Evolutionary conservation across 1,284 basidiomycete genomes (phyloP).

Genomic region (Fistulinella cinereoalba): DNA sequence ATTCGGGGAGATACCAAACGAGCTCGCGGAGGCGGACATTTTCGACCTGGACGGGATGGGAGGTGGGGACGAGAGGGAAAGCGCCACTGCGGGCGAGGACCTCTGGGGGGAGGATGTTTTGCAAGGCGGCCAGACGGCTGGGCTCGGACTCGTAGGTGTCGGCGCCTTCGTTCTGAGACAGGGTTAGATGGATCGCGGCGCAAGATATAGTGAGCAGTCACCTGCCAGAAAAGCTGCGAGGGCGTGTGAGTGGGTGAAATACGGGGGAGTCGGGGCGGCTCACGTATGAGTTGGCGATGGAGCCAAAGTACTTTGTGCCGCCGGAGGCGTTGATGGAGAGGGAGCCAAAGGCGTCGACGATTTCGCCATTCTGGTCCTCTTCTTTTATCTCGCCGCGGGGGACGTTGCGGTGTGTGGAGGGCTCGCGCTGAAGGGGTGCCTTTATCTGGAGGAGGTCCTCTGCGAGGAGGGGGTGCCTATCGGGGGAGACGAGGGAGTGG

Average conservation of each 20-base stretch:
- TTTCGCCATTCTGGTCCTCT: slow-evolving; percentile 63
- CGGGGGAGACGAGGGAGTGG: slow-evolving; percentile 57
- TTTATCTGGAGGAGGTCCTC: slow-evolving; percentile 72
- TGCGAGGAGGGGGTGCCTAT: slow-evolving; percentile 61
- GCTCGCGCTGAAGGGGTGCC: slow-evolving; percentile 67
- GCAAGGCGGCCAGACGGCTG: slow-evolving; percentile 47
- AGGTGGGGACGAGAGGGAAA: slow-evolving; percentile 58
- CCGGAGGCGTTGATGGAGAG: slow-evolving; percentile 67
- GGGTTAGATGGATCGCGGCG: slow-evolving; percentile 9
- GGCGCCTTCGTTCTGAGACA: slow-evolving; percentile 51
- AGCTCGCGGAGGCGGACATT: slow-evolving; percentile 52
- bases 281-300: slow-evolving; percentile 76
- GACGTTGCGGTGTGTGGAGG: slow-evolving; percentile 26
- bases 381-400: slow-evolving; percentile 41
- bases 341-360: slow-evolving; percentile 75
- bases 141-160: slow-evolving; percentile 52
- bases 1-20: slow-evolving; percentile 66
- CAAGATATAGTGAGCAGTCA: slow-evolving; percentile 27
- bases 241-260: neutral
- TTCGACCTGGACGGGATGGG: slow-evolving; percentile 42
- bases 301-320: slow-evolving; percentile 69
- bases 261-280: neutral
- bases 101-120: slow-evolving; percentile 55
- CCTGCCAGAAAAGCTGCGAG: slow-evolving; percentile 68
- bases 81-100: slow-evolving; percentile 61